phyloP scores from a whole-genome alignment of 805 yeast species.

The Wickerhamiella allomyrinae region DNA sequence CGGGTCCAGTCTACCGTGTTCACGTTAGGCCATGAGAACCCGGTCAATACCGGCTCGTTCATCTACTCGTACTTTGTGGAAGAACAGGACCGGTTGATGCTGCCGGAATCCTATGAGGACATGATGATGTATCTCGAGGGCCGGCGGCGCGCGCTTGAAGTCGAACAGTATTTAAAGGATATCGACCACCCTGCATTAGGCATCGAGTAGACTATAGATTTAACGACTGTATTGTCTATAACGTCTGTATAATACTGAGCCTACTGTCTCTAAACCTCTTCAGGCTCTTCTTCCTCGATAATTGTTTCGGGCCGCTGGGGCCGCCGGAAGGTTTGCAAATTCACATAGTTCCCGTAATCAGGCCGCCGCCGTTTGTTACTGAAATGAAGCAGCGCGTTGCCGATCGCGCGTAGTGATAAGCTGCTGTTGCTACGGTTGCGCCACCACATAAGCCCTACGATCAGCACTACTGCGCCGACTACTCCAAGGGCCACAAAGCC shows the following conservation, averaged over 20 bases:
- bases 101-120: conserved; percentile 79
- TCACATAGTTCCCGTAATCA: conserved; percentile 10
- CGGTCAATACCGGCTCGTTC: conserved; percentile 71
- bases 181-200: not conserved
- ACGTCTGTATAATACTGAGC: too few species aligned
- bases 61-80: conserved; percentile 73
- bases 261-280: conserved; percentile 10
- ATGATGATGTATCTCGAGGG: conserved; percentile 89
- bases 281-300: conserved; percentile 18
- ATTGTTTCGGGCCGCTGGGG: conserved; percentile 13
- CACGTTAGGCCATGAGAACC: conserved; percentile 43
- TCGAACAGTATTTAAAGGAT: conserved; percentile 32
- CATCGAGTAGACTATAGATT: not conserved
- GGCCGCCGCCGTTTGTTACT: conserved; percentile 4
- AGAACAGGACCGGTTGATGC: conserved; percentile 40
- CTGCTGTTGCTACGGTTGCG: conserved; percentile 10
- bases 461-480: conserved; percentile 18
- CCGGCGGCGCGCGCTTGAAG: conserved; percentile 74
- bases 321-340: conserved; percentile 9
- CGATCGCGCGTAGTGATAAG: conserved; percentile 10
- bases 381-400: conserved; percentile 14
- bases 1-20: conserved; percentile 74
- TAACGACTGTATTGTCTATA: too few species aligned
- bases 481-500: conserved; percentile 26
- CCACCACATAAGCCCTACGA: conserved; percentile 14